Evolutionary conservation across 1,139 yeast genomes (phyloP), one percentile per base, ranked within the genome.

Genomic region (Tardiomyces depauwii): DNA sequence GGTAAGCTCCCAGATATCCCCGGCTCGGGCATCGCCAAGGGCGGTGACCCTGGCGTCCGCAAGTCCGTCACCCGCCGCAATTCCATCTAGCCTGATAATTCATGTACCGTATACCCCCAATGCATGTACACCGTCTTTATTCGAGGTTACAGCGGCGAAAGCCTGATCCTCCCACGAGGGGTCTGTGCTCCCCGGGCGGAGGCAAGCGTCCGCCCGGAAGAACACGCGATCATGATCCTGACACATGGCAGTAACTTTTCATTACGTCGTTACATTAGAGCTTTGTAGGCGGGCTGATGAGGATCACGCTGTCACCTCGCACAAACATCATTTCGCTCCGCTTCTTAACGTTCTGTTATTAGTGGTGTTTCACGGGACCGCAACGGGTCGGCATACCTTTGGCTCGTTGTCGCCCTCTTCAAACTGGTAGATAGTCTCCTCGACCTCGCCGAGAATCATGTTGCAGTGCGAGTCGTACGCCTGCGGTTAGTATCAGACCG

Each of bases 381-480:
- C 13, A 28, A 27, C n/a, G 3, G 12, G 10, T 28, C 9, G 2
- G 52, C 62, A 41, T 53, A 65, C 71, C 53, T 62, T 66, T 39
- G 72, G 60, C 16, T 72, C 63, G 4, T 64, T 74, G n/a, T 64
- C 64, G 5, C 62, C 71, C 14, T 72, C 80, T 39, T 71, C 76
- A 38, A 78, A 61, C 38, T 72, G 71, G 59, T 77, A 85, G 44
- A 89, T 79, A 10, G 84, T 84, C 61, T 91, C 99, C 50, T 76
- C 76, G 2, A 95, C 96, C 56, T 93, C 95, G 58, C 97, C 88
- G 55, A 91, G 75, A 40, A 91, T 96, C 76, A 93, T 80, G 64
- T 93, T 91, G 66, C 97, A 91, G 66, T 91, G 97, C 44, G 95
- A 84, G 65, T 91, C 97, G 65, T 86, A 91, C 1, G 96, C 96